phyloP scores from a whole-genome alignment of 306 rosid species.

The Glycyrrhiza uralensis region DNA sequence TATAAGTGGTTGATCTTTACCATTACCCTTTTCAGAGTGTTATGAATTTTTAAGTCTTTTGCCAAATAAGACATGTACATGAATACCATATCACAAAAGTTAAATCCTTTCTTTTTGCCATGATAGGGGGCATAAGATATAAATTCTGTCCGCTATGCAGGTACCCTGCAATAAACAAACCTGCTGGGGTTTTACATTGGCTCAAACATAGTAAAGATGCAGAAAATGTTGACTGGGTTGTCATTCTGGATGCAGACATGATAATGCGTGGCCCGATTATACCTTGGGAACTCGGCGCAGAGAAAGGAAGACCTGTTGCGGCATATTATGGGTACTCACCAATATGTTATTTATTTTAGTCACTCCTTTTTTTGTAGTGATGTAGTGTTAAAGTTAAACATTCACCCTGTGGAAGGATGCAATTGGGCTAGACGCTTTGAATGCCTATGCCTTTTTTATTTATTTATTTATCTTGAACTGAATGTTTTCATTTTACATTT shows the following conservation, averaged over 20 bases:
- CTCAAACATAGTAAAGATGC: conserved; percentile 33
- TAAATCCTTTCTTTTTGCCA: conserved; percentile 17
- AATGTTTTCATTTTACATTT: background rate
- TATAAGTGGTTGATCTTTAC: background rate
- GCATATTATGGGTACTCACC: conserved; percentile 31
- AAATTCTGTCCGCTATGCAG: conserved; percentile 21
- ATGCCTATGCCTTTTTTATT: background rate
- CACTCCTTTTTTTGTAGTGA: background rate
- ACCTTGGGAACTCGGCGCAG: conserved; percentile 30
- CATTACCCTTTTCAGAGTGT: background rate
- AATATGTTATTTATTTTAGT: background rate
- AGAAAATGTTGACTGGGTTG: conserved; percentile 33
- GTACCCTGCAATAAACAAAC: conserved; percentile 37
- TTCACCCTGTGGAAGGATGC: background rate
- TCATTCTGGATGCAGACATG: conserved; percentile 35
- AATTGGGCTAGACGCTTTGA: background rate
- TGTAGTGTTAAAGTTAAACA: background rate
- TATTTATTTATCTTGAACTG: background rate
- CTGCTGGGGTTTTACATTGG: conserved; percentile 35
- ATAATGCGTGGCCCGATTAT: conserved; percentile 32
- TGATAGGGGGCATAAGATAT: background rate
- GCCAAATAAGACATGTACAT: background rate
- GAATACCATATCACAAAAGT: background rate
- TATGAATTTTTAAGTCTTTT: background rate
- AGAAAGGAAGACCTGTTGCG: conserved; percentile 37